Evolutionary conservation across 805 yeast genomes (phyloP).

Genomic region (Metschnikowia matae): DNA sequence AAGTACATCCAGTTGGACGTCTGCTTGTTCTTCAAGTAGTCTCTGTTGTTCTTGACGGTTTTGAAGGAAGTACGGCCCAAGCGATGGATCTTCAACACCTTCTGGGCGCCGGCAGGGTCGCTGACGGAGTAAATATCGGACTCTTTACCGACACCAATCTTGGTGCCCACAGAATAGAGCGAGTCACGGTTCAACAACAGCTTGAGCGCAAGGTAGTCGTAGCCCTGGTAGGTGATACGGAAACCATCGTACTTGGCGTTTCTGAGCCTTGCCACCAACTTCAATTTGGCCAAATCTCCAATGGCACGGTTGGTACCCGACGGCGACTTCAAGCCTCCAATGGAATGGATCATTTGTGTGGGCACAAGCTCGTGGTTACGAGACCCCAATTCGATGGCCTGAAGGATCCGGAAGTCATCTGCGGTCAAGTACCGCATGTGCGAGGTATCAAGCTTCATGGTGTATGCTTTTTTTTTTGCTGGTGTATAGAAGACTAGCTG

Average conservation of each 20-base stretch:
- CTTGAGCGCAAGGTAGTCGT: conserved; percentile 87
- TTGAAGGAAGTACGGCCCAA: conserved; percentile 91
- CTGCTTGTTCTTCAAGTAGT: conserved; percentile 71
- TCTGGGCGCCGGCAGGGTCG: conserved; percentile 56
- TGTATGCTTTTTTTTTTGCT: too few species aligned
- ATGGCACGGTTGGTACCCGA: conserved; percentile 77
- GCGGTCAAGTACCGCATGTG: conserved; percentile 90
- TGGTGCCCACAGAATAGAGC: conserved; percentile 73
- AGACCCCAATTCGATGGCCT: conserved; percentile 88
- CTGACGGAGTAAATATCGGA: conserved; percentile 88
- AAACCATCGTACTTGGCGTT: conserved; percentile 96
- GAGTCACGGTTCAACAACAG: conserved; percentile 73
- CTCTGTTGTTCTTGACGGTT: conserved; percentile 90
- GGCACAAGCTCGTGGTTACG: conserved; percentile 95
- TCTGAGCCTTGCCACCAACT: conserved; percentile 69
- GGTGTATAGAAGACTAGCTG: too few species aligned
- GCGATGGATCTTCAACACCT: conserved; percentile 85
- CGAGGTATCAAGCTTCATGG: conserved; percentile 87
- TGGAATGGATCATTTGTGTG: conserved; percentile 70
- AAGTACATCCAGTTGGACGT: conserved; percentile 90
- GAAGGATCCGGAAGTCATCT: conserved; percentile 86
- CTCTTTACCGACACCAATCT: conserved; percentile 96
- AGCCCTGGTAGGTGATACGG: conserved; percentile 81
- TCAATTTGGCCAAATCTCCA: conserved; percentile 82
- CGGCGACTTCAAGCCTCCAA: conserved; percentile 71